These are phyloP conservation scores for Fusarium palustre DNA, from an alignment of 2,329 filamentous ascomycete species.

Conservation along the genomic window DNA sequence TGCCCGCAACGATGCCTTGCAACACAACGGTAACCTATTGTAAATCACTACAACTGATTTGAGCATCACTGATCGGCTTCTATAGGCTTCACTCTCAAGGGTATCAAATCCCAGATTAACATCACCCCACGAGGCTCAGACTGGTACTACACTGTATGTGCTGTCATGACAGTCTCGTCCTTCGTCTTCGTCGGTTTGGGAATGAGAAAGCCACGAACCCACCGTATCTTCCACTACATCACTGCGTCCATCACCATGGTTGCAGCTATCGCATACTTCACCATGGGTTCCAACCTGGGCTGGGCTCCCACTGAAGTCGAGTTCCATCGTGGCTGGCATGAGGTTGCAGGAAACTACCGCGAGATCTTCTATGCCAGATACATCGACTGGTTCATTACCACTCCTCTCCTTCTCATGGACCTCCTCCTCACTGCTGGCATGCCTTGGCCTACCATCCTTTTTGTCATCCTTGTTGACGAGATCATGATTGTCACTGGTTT, in stretches of 20 bases:
- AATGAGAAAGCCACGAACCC: constrained; percentile 64
- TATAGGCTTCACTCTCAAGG: constrained; percentile 23
- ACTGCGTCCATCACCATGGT: constrained; percentile 62
- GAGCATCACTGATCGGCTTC: fast-evolving
- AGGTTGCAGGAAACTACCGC: constrained; percentile 64
- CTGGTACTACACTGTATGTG: constrained; percentile 72
- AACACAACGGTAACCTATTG: constrained; percentile 17
- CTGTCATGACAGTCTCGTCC: constrained; percentile 67
- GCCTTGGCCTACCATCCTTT: constrained; percentile 65
- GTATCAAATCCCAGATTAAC: constrained; percentile 59
- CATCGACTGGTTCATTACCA: constrained; percentile 66
- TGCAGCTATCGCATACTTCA: constrained; percentile 63
- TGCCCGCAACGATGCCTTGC: constrained; percentile 10
- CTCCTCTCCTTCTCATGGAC: constrained; percentile 71
- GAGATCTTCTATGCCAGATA: constrained; percentile 68
- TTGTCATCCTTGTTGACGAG: constrained; percentile 61
- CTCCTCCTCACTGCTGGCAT: constrained; percentile 70
- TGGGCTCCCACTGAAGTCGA: constrained; percentile 63
- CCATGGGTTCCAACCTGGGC: constrained; percentile 64
- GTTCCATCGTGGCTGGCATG: constrained; percentile 56
- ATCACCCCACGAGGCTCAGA: constrained; percentile 71
- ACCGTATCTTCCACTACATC: constrained; percentile 68
- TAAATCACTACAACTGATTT: fast-evolving
- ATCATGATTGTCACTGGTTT: constrained; percentile 61
- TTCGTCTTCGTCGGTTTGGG: constrained; percentile 65